A percentile compares a stretch with the other conserved stretches of the same genome.
These are phyloP conservation scores for Nepenthes mirabilis DNA, from an alignment of 148 eudicot genomes.

Conservation along the genomic window DNA sequence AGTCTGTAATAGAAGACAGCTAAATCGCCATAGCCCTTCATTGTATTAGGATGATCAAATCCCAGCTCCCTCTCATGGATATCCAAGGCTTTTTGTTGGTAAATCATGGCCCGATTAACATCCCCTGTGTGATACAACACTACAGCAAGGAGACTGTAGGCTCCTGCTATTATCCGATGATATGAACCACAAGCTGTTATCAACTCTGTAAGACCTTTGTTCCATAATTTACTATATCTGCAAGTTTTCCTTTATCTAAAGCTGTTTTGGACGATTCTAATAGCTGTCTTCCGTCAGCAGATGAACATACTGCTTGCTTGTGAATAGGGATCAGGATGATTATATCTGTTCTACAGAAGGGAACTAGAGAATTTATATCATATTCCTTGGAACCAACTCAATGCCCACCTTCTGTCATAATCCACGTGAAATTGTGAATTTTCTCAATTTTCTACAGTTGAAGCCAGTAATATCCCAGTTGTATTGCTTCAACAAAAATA, in stretches of 20 bases:
- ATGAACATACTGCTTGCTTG: slow-evolving; percentile 99
- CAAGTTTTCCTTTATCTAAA: no score
- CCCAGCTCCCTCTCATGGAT: slow-evolving; percentile 10
- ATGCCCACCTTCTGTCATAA: slow-evolving; percentile 98
- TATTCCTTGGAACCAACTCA: slow-evolving; percentile 93
- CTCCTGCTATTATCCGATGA: slow-evolving; percentile 99
- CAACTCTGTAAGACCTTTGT: slow-evolving; percentile 98
- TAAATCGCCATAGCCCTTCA: slow-evolving; percentile 98
- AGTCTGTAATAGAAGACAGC: slow-evolving; percentile 99
- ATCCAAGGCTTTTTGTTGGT: slow-evolving; percentile 99
- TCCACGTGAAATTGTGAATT: slow-evolving; percentile 91
- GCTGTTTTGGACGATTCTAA: no score
- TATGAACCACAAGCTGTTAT: slow-evolving; percentile 98
- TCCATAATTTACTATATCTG: slow-evolving; percentile 89
- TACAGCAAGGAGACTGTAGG: slow-evolving; percentile 98
- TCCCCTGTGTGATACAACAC: slow-evolving; percentile 98
- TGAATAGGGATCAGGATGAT: slow-evolving; percentile 87
- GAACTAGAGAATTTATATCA: slow-evolving; percentile 80
- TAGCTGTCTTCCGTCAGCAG: slow-evolving; percentile 76
- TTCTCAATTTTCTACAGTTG: slow-evolving; percentile 77
- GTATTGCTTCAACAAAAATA: slow-evolving; percentile 69
- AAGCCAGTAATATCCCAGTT: slow-evolving; percentile 74
- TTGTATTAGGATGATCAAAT: slow-evolving; percentile 25
- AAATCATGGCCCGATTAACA: slow-evolving; percentile 98
- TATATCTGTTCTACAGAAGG: slow-evolving; percentile 66